These are phyloP conservation scores for Thalassiosira exigua DNA, from an alignment of 352 stramenopile species.

Conservation along the genomic window DNA sequence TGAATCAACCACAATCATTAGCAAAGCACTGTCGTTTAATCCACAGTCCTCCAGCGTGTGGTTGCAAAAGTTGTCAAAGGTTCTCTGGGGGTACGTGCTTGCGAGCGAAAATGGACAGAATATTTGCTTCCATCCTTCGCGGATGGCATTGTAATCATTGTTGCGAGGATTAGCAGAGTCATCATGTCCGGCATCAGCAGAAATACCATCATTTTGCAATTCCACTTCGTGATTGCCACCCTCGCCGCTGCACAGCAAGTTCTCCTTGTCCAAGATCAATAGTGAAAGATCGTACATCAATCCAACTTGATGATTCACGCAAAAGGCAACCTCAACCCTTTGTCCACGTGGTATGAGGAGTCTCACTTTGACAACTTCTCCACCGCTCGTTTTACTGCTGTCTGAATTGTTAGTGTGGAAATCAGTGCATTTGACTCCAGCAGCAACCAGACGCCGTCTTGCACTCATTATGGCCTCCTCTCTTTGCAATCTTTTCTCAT, in stretches of 20 bases:
- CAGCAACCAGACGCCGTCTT: slow-evolving; percentile 23
- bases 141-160: slow-evolving; percentile 15
- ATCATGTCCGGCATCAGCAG: not conserved
- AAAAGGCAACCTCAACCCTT: slow-evolving; percentile 32
- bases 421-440: slow-evolving; percentile 25
- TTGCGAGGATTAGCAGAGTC: not conserved
- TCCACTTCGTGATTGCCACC: not conserved
- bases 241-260: slow-evolving; percentile 18
- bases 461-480: slow-evolving; percentile 19
- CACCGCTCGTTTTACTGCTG: not conserved
- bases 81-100: slow-evolving; percentile 30
- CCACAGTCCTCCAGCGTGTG: slow-evolving; percentile 35
- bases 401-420: slow-evolving; percentile 9
- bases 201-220: not conserved
- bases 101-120: slow-evolving; percentile 47
- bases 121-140: slow-evolving; percentile 41
- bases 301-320: slow-evolving; percentile 28
- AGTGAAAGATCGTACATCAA: slow-evolving; percentile 57
- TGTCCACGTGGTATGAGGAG: slow-evolving; percentile 45
- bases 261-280: slow-evolving; percentile 33
- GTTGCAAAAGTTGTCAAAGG: slow-evolving; percentile 35
- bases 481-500: slow-evolving; percentile 21
- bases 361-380: slow-evolving; percentile 26
- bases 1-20: slow-evolving; percentile 45
- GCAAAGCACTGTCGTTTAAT: slow-evolving; percentile 29